A percentile compares a stretch with the other conserved stretches of the same genome.
Conservation (phyloP, 116 monocot species). For the Cymodocea nodosa region DNA sequence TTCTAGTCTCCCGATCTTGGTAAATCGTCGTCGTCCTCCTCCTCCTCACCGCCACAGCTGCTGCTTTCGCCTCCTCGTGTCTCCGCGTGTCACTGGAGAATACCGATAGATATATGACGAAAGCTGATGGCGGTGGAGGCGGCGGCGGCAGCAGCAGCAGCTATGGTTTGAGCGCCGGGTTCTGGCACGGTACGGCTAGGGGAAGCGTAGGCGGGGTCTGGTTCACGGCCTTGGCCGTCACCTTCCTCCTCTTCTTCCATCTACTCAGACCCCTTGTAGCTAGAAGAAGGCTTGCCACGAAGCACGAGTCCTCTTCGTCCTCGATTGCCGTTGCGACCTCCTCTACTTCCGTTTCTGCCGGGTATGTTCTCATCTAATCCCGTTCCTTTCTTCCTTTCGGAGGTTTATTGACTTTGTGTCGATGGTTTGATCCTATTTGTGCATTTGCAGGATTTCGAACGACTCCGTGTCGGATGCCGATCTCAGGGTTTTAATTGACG, state of each 20-base stretch:
- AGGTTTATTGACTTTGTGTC: no score
- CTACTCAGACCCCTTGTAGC: slow-evolving; percentile 14
- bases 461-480: slow-evolving; percentile 49
- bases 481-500: slow-evolving; percentile 44
- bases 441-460: not conserved
- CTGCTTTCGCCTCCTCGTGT: no score
- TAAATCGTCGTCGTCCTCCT: no score
- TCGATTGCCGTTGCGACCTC: not conserved
- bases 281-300: not conserved
- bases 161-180: no score
- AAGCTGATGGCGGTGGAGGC: no score
- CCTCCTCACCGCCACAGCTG: no score
- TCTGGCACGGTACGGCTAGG: no score
- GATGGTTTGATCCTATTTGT: not conserved
- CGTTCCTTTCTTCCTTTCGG: no score
- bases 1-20: no score
- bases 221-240: slow-evolving; percentile 34
- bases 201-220: slow-evolving; percentile 22
- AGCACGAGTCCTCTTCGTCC: not conserved
- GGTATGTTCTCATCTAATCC: not conserved
- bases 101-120: no score
- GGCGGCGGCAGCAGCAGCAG: no score
- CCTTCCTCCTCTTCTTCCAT: slow-evolving; percentile 33
- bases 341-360: not conserved
- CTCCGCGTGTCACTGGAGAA: no score